Conservation (phyloP, 148 eudicot species). For the Drosera capensis region DNA sequence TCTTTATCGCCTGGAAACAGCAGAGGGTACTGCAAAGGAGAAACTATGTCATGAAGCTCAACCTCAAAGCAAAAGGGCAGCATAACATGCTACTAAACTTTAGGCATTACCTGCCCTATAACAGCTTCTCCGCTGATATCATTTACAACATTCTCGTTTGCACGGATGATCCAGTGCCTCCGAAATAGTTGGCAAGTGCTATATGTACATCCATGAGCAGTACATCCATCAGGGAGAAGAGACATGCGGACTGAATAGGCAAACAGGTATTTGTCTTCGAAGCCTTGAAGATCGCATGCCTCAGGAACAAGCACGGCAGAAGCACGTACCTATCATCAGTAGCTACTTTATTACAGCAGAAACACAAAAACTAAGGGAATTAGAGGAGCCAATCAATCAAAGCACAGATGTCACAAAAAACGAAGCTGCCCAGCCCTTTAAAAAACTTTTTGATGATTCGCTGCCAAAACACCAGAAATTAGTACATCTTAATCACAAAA, state of each 20-base stretch:
- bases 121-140: slow-evolving; percentile 63
- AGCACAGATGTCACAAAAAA: no score
- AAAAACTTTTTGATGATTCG: no score
- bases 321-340: slow-evolving; percentile 58
- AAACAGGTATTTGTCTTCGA: slow-evolving; percentile 22
- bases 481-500: no score
- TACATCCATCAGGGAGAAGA: slow-evolving; percentile 68
- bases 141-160: slow-evolving; percentile 26
- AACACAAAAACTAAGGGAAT: not conserved
- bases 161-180: slow-evolving; percentile 71
- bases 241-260: slow-evolving; percentile 82
- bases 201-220: slow-evolving; percentile 31
- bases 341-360: not conserved
- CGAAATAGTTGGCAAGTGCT: slow-evolving; percentile 69
- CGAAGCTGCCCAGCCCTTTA: no score
- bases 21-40: slow-evolving; percentile 55
- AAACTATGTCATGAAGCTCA: no score
- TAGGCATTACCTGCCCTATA: slow-evolving; percentile 56
- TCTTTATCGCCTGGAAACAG: slow-evolving; percentile 58
- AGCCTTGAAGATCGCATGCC: slow-evolving; percentile 22
- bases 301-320: slow-evolving; percentile 82
- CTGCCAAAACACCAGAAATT: no score
- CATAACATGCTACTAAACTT: not conserved
- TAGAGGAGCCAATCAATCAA: not conserved
- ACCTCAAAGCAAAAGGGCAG: slow-evolving; percentile 5